Conservation (phyloP, 257 asterid genomes). For the Agastache rugosa region DNA sequence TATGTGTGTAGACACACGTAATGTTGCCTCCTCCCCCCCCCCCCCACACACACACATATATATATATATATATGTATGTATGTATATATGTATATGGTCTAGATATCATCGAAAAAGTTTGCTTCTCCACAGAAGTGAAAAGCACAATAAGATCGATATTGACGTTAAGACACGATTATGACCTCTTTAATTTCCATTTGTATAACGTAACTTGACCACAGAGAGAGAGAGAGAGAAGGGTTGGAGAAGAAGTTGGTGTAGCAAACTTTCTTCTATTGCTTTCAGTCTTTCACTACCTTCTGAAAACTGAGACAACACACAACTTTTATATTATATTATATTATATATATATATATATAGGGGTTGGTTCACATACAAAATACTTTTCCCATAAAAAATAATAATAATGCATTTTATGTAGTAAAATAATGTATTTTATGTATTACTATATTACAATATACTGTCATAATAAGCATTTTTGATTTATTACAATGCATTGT, state of each 20-base stretch:
- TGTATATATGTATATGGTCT: background rate
- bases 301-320: background rate
- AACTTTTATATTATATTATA: too few species aligned
- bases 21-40: too few species aligned
- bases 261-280: constrained; percentile 59
- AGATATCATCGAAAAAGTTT: constrained; percentile 47
- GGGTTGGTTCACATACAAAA: too few species aligned
- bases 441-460: too few species aligned
- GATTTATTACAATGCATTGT: too few species aligned
- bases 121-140: constrained; percentile 42
- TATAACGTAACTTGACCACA: constrained; percentile 42
- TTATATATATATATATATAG: too few species aligned
- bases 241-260: constrained; percentile 68
- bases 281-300: constrained; percentile 55
- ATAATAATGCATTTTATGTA: too few species aligned
- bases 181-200: constrained; percentile 27
- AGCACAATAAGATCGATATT: constrained; percentile 29
- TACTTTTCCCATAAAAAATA: too few species aligned
- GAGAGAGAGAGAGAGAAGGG: constrained; percentile 37
- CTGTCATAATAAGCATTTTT: too few species aligned
- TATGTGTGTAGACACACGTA: background rate
- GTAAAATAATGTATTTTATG: too few species aligned
- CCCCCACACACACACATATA: too few species aligned
- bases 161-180: constrained; percentile 42
- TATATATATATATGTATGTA: background rate